Base-by-base conservation (phyloP, 129 eudicot species). In the Chrysanthemum seticuspe region DNA sequence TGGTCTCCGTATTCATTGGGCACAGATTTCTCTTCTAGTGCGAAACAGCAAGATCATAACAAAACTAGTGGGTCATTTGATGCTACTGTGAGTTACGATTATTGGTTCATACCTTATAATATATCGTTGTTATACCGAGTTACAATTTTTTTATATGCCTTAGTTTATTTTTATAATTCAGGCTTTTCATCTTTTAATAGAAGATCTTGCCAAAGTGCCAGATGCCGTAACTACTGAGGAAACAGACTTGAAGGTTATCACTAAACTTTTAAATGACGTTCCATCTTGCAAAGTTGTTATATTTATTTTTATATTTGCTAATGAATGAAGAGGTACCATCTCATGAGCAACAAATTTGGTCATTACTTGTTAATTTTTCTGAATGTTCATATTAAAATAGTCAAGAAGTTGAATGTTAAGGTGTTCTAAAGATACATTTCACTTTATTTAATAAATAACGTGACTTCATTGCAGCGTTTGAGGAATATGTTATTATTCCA, bases 1-100 rank as follows among this genome's bases (percentile, higher is more conserved):
- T 94, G 98, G 98, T 84, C 82, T 63, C 97, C 98, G 19, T 88
- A 90, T 85, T 29, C 48, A 63, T 74, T 85, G 75, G 86, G 87
- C 40, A 16, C 74, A 29, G 91, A 92, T 67, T 58, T 59, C 76
- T 52, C 78, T 67, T 52, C 63, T 49, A 70, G 79, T 75, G 82
- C 77, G 81, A 85, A 83, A 11, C 65, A 73, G 50, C 80, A 67
- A 72, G 80, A 66, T 63, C 49, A 49, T 52, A 82, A 51, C 71
- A 70, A 62, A 61, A 72, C 70, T 55, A 25, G 62, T 75, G 85
- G 83, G 76, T 78, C 75, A 53, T 40, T 90, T 70, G 96, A 94
- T 67, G 52, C 86, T 67, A 75, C 67, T 74, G 98, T 94, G 81
- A 72, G 98, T 85, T 77, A 11, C 25, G 77, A 6, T 74, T 78